A percentile compares a stretch with the other conserved stretches of the same genome.
These are phyloP conservation scores for Barnettozyma salicaria DNA, from an alignment of 805 yeast genomes.

Conservation along the genomic window DNA sequence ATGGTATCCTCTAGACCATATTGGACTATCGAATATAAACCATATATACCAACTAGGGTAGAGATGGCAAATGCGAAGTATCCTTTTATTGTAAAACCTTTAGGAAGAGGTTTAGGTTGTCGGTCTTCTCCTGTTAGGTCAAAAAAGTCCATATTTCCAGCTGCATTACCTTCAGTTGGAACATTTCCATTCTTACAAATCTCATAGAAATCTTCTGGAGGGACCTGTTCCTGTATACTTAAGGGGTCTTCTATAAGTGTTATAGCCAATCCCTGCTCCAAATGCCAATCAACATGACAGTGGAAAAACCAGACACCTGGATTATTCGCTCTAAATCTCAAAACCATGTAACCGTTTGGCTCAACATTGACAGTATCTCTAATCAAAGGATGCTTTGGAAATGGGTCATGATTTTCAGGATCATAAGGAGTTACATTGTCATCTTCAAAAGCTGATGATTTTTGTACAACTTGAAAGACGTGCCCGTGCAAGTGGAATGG, in stretches of 20 bases:
- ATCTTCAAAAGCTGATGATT: constrained; percentile 46
- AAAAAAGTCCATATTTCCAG: constrained; percentile 55
- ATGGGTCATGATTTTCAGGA: constrained; percentile 35
- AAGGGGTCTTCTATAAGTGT: constrained; percentile 67
- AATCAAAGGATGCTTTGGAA: constrained; percentile 53
- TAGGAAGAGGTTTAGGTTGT: constrained; percentile 59
- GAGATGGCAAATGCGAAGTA: constrained; percentile 56
- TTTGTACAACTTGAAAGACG: constrained; percentile 52
- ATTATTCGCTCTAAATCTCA: constrained; percentile 74
- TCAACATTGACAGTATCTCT: constrained; percentile 71
- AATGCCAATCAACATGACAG: constrained; percentile 85
- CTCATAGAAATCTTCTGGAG: constrained; percentile 44
- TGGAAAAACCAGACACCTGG: constrained; percentile 96
- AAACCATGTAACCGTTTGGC: constrained; percentile 60
- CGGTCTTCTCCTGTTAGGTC: constrained; percentile 53
- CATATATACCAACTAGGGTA: constrained; percentile 50
- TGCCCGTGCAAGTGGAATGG: constrained; percentile 79
- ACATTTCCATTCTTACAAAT: constrained; percentile 44
- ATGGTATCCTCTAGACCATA: constrained; percentile 63
- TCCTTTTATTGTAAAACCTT: constrained; percentile 66
- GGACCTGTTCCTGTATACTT: constrained; percentile 35
- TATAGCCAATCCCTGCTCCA: constrained; percentile 74
- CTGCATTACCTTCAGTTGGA: constrained; percentile 61
- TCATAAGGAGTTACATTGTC: constrained; percentile 51
- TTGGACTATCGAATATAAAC: constrained; percentile 50